These are phyloP conservation scores for Nannizzia gypsea DNA, from an alignment of 2,329 filamentous ascomycete genomes.

Conservation along the genomic window DNA sequence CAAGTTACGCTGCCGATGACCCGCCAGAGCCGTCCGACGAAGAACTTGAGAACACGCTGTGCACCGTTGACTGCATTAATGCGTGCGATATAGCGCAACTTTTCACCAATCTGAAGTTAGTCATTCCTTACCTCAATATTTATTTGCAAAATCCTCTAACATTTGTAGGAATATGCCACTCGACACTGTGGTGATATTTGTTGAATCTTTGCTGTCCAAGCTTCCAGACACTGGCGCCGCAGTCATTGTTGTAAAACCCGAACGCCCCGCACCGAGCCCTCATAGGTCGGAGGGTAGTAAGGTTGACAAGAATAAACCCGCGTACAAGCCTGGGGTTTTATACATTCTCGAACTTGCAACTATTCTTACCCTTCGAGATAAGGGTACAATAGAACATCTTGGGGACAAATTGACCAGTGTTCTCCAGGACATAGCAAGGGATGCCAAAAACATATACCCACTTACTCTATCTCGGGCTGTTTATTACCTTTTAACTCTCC, in stretches of 20 bases:
- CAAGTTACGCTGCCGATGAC: conserved; percentile 96
- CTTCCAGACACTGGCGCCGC: conserved; percentile 73
- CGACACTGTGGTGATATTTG: conserved; percentile 47
- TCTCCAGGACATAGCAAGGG: conserved; percentile 69
- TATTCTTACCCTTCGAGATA: conserved; percentile 63
- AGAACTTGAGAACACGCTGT: conserved; percentile 88
- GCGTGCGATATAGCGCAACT: conserved; percentile 76
- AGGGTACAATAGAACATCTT: conserved; percentile 57
- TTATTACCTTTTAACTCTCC: conserved; percentile 72
- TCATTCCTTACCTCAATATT: background rate
- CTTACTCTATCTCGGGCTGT: conserved; percentile 73
- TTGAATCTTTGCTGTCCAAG: conserved; percentile 64
- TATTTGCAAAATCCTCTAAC: background rate
- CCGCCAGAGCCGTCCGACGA: conserved; percentile 95
- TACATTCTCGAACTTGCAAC: conserved; percentile 90
- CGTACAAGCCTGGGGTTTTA: conserved; percentile 74
- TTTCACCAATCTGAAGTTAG: conserved; percentile 69
- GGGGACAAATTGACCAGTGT: conserved; percentile 71
- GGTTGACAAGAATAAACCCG: conserved; percentile 42
- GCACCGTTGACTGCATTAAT: conserved; percentile 86
- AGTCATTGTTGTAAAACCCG: conserved; percentile 84
- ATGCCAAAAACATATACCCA: conserved; percentile 65
- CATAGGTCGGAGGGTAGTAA: conserved; percentile 49
- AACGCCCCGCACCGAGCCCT: conserved; percentile 53
- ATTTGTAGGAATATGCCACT: conserved; percentile 31